Evolutionary conservation across 345 rosid species (phyloP).

Genomic region (Eucalyptus coolabah): DNA sequence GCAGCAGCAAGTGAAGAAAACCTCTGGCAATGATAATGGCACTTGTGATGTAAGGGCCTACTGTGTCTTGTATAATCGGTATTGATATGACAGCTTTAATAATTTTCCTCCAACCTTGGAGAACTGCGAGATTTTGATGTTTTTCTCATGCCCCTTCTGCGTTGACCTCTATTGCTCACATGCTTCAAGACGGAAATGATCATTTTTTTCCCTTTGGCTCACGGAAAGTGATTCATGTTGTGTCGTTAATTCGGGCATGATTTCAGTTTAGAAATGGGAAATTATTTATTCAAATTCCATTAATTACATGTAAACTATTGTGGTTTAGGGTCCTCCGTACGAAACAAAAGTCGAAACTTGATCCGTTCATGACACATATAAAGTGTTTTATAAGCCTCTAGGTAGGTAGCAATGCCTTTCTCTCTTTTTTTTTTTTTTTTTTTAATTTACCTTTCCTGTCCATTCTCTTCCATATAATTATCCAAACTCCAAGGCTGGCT

Average conservation of each 20-base stretch:
- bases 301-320: not conserved
- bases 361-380: not conserved
- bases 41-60: not conserved
- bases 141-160: not conserved
- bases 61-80: not conserved
- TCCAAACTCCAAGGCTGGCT: not conserved
- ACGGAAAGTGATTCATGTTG: not conserved
- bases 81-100: not conserved
- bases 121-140: not conserved
- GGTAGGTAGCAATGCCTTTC: rapidly evolving
- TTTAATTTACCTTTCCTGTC: not conserved
- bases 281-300: not conserved
- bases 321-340: rapidly evolving
- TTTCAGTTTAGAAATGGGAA: not conserved
- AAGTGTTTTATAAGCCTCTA: not conserved
- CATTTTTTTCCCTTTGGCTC: not conserved
- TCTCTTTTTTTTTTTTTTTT: not conserved
- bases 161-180: not conserved
- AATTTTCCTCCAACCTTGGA: not conserved
- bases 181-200: not conserved
- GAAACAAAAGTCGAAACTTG: not conserved
- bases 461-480: not conserved
- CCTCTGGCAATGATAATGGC: not conserved
- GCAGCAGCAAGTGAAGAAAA: not conserved
- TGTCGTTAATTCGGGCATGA: not conserved